Base-by-base conservation (phyloP, 352 stramenopile genomes). In the Chrysophaeum taylorii region DNA sequence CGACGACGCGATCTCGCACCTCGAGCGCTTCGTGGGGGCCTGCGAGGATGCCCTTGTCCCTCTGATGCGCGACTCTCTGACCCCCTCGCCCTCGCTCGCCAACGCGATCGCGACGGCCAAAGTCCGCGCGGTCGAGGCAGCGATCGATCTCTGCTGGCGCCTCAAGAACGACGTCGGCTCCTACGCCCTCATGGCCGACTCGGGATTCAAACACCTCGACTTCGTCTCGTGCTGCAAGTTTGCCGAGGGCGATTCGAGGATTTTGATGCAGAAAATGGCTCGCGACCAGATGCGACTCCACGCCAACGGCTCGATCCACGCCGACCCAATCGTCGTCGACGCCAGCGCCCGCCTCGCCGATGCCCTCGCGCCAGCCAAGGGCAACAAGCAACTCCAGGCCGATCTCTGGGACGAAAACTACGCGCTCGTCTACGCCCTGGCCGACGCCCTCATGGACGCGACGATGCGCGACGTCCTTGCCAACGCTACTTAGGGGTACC, bases 211-310 rank as follows among this genome's bases (percentile, higher is more conserved):
- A 33, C 39, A 69, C 45, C 76, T 73, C 1, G 70, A 81, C 37
- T 81, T 73, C 54, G 61, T 81, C 0, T 70, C 76, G 33, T 74
- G 60, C 64, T 81, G 76, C 71, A 78, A 80, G 1, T 81, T 81
- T 42, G 76, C 76, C n/a, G 76, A 81, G 62, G 76, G 76, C 27
- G 76, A 81, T 57, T 64, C 25, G 1, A 45, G 76, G 29, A 81
- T 81, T 38, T 64, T 81, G 0, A 68, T 75, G 71, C 64, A 72
- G 45, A 81, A 81, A 63, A 68, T 81, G 31, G 75, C 76, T 1
- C 53, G 76, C 27, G 76, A 81, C 68, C 25, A 27, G 7, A 41
- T 81, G n/a, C 76, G 75, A n/a, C 9, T 18, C 33, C 74, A 77
- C 45, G 41, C 60, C 5, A 72, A 71, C 48, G 53, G 14, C 23